A percentile compares a stretch with the other conserved stretches of the same genome.
These are phyloP conservation scores for Stephanodiscus triporus DNA, from an alignment of 108 stramenopile genomes.

Conservation along the genomic window DNA sequence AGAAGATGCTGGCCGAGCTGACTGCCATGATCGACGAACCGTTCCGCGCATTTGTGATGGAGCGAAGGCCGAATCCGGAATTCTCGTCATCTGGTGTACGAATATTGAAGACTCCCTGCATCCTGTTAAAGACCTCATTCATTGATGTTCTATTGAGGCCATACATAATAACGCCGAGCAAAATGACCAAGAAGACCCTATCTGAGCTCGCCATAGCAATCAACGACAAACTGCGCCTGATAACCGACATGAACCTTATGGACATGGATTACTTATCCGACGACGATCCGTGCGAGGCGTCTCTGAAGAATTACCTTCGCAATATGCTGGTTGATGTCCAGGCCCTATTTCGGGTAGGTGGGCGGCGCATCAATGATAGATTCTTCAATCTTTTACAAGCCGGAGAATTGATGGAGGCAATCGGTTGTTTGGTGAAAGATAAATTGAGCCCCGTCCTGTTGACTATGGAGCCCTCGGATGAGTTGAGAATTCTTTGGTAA, in stretches of 20 bases:
- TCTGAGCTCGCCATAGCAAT: constrained; percentile 17
- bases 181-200: constrained; percentile 26
- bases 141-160: constrained; percentile 8
- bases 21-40: constrained; percentile 11
- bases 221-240: constrained; percentile 6
- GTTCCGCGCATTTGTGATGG: constrained; percentile 10
- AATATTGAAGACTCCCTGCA: constrained; percentile 6
- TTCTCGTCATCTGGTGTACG: neutral
- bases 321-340: neutral
- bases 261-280: constrained; percentile 1
- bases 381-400: neutral
- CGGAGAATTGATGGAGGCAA: neutral
- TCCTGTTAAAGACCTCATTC: neutral
- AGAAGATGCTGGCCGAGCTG: constrained; percentile 21
- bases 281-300: neutral
- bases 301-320: constrained; percentile 1
- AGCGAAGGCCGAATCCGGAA: neutral
- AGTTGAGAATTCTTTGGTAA: no score
- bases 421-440: neutral
- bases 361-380: neutral
- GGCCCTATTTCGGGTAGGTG: neutral
- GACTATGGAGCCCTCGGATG: neutral
- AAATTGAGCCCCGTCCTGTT: neutral
- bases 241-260: neutral
- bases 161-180: constrained; percentile 30